Evolutionary conservation across 2,329 filamentous ascomycete genomes (phyloP), one percentile per base, ranked within the genome.

Genomic region (Fonsecaea erecta): DNA sequence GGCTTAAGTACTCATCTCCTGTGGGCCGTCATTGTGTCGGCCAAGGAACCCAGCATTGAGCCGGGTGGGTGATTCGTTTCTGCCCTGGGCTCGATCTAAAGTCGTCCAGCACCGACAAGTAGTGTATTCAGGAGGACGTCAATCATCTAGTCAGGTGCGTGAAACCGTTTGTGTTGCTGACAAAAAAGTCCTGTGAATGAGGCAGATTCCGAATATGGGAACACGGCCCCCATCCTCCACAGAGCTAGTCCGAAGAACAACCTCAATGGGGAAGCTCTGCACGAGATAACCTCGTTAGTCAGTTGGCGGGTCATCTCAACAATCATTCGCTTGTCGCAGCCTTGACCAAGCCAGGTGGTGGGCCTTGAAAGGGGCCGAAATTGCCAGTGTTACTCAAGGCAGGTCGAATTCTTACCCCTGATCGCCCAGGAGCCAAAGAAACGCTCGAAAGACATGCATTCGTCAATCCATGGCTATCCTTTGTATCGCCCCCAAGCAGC

Each of bases 131-230:
- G 51, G 24, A 18, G 51, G 1, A 14, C 37, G 3, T 3, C 51
- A 53, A 53, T 53, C 26, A 53, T 53, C 14, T 26, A 24, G 8
- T n/a, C 18, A 30, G 51, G 51, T n/a, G 26, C 51, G 12, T 30
- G 51, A 34, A 53, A 53, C 51, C 14, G 4, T 53, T 53, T 30
- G 26, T 53, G 8, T 53, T 53, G 26, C 30, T 34, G 51, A 34
- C 51, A 16, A 30, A n/a, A n/a, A 30, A 12, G 24, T 7, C 14
- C 51, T 1, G 51, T n/a, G 26, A 16, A 30, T 14, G 18, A 30
- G 4, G 14, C 8, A 6, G 30, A 18, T 18, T 32, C 26, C 51
- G 14, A 34, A 34, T 53, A 53, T 53, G 51, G 26, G 51, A 53
- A 26, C 26, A 32, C 21, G 24, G 26, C 26, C 51, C 51, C 51